phyloP scores from a whole-genome alignment of 305 asterid genomes.

The Solanum aculeatissimum region DNA sequence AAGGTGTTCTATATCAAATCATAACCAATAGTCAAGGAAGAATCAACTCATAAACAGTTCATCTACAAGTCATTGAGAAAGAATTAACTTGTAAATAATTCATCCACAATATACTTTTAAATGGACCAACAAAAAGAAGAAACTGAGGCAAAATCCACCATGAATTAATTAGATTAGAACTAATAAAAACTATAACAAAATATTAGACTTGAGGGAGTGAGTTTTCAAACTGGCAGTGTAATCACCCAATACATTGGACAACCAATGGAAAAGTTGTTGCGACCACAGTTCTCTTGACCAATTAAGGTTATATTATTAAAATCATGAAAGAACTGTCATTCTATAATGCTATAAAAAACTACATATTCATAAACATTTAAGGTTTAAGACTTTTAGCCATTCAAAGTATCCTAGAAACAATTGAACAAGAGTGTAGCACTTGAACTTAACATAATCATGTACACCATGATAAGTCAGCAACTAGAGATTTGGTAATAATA shows the following conservation, averaged over 20 bases:
- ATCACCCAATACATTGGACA: neutral
- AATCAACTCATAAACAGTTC: neutral
- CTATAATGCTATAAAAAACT: neutral
- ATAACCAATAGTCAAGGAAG: neutral
- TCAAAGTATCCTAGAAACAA: conserved; percentile 22
- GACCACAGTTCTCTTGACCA: neutral
- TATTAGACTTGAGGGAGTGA: neutral
- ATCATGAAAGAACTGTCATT: conserved; percentile 2
- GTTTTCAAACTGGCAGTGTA: neutral
- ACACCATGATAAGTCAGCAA: neutral
- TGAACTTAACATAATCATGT: neutral
- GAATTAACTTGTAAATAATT: neutral
- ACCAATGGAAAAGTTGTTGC: neutral
- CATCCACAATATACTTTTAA: neutral
- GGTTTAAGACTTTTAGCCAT: conserved; percentile 7
- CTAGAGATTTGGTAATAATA: neutral
- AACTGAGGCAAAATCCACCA: neutral
- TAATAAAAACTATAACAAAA: neutral
- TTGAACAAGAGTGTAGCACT: conserved; percentile 24
- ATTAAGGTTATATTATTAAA: neutral
- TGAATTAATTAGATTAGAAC: neutral
- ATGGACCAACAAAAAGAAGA: neutral
- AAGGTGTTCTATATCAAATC: neutral
- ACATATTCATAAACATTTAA: conserved; percentile 1
- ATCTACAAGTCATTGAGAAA: too few species aligned